Conservation (phyloP, 129 eudicot species). For the Solidago caesia region DNA sequence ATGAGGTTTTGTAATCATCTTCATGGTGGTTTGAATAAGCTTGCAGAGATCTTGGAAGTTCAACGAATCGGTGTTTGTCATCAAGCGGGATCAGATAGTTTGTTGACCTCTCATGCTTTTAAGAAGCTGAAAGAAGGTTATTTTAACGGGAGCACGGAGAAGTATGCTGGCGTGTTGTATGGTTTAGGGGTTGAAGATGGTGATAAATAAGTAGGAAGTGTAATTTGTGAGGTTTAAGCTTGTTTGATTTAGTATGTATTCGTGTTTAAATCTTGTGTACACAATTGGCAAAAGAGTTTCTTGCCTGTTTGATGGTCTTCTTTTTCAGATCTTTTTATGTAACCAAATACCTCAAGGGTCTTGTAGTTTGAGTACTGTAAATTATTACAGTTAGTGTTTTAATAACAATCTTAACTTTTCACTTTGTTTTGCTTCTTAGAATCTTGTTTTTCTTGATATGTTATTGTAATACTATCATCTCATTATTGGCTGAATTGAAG, state of each 20-base stretch:
- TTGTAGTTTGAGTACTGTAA: conserved; percentile 68
- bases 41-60: conserved; percentile 67
- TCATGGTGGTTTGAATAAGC: conserved; percentile 73
- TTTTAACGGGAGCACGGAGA: conserved; percentile 55
- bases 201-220: conserved; percentile 42
- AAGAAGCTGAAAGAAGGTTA: conserved; percentile 63
- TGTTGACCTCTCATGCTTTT: conserved; percentile 56
- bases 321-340: conserved; percentile 34
- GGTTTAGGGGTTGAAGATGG: conserved; percentile 70
- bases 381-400: conserved; percentile 64
- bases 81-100: conserved; percentile 75
- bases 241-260: conserved; percentile 44
- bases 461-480: conserved; percentile 28
- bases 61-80: conserved; percentile 62
- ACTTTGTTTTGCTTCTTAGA: conserved; percentile 8
- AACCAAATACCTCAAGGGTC: conserved; percentile 49
- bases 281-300: conserved; percentile 51
- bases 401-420: conserved; percentile 61
- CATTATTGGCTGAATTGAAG: not conserved
- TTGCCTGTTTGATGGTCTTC: conserved; percentile 44
- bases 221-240: conserved; percentile 32
- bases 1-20: conserved; percentile 70
- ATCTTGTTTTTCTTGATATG: conserved; percentile 14
- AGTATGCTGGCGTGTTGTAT: conserved; percentile 73
- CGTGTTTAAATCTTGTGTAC: conserved; percentile 41